Evolutionary conservation across 805 yeast species (phyloP), one percentile per base, ranked within the genome.

Genomic region (Monosporozyma servazzii): DNA sequence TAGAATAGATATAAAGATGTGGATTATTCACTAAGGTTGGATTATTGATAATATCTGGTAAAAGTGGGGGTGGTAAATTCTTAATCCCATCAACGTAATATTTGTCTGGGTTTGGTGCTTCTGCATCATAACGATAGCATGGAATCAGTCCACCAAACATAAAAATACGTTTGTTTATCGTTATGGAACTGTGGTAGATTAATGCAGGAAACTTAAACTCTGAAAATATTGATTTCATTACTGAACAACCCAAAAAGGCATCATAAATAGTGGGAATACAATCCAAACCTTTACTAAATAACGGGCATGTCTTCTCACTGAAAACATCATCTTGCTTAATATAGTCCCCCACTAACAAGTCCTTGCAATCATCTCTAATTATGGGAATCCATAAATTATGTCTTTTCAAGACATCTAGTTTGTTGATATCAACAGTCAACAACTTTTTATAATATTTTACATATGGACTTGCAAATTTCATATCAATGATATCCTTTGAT

Each of bases 11-110:
- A 53, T 65, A 73, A 9, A 79, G 56, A 37, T 59, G 55, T 5
- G 61, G 58, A 52, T 73, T 76, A 21, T 74, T 72, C 11, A 70
- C 63, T 57, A 73, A 59, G 2, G 71, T 56, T 33, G 81, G 77
- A 45, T 73, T 71, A 49, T 66, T 69, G 9, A 79, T 58, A 17
- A 77, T 66, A 1, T 62, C 65, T 9, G 67, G 65, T 30, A 72
- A 62, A 36, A 79, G 57, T 0, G 83, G 82, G 5, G 73, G 67
- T 2, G 76, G 81, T 52, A 76, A 68, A 52, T 71, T 72, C 61
- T 58, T 53, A 1, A 64, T 52, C 67, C 79, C 65, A 63, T 75
- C 61, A 48, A 71, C 61, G 61, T 59, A 48, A 66, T 66, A 56
- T 58, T 70, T 58, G 53, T 66, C 57, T 56, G 75, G 46, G 70